A percentile compares a stretch with the other conserved stretches of the same genome.
Conservation (phyloP, 163 green algal genomes). For the Scenedesmus sp. region DNA sequence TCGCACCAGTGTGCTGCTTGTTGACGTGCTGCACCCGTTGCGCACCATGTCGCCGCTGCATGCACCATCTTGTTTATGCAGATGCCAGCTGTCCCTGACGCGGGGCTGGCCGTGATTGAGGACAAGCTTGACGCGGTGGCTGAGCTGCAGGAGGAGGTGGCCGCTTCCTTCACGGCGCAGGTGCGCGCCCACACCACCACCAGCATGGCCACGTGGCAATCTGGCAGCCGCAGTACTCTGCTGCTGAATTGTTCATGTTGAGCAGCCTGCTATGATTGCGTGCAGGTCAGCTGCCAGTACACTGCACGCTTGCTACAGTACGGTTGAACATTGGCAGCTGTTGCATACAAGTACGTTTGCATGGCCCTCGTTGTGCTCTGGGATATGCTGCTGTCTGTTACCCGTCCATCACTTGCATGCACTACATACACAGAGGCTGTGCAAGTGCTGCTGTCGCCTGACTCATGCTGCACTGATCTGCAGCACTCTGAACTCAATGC, state of each 20-base stretch:
- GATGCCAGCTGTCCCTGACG: background rate
- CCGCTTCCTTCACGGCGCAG: background rate
- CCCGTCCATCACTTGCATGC: background rate
- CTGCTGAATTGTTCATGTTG: background rate
- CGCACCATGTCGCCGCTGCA: too few relatives aligned
- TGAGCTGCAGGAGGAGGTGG: slow-evolving; percentile 22
- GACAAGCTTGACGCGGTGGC: slow-evolving; percentile 21
- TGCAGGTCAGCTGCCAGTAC: too few relatives aligned
- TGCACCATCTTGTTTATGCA: too few relatives aligned
- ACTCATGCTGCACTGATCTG: background rate
- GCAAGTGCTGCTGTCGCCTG: background rate
- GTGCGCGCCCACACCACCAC: background rate
- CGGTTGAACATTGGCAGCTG: too few relatives aligned
- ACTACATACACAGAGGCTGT: background rate
- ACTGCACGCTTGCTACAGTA: too few relatives aligned
- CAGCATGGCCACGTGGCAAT: background rate
- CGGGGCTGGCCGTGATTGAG: background rate
- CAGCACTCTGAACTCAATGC: background rate
- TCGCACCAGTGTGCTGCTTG: too few relatives aligned
- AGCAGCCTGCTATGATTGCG: too few relatives aligned
- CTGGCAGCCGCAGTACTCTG: background rate
- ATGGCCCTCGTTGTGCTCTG: too few relatives aligned
- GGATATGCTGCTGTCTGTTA: too few relatives aligned
- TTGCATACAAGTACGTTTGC: too few relatives aligned
- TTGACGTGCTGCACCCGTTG: too few relatives aligned